A percentile compares a stretch with the other conserved stretches of the same genome.
Conservation (phyloP, 2,329 filamentous ascomycete genomes). For the Ophiobolus disseminans region DNA sequence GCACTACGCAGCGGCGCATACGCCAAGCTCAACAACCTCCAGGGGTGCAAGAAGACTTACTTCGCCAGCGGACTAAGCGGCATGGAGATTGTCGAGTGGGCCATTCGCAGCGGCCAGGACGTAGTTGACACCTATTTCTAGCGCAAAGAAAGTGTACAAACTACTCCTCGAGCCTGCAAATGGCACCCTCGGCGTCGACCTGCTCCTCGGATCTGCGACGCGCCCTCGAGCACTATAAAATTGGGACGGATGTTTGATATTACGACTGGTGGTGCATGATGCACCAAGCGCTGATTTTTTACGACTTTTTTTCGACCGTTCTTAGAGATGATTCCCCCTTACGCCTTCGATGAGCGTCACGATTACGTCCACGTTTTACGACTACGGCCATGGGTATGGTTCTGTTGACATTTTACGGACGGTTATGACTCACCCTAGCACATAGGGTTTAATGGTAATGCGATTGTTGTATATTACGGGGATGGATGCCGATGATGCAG, state of each 20-base stretch:
- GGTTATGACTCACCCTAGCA: neutral
- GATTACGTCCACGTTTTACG: conserved; percentile 25
- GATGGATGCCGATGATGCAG: too few species aligned
- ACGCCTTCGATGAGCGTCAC: conserved; percentile 39
- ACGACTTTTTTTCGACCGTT: conserved; percentile 22
- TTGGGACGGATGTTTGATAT: conserved; percentile 5
- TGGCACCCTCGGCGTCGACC: neutral
- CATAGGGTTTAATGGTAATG: neutral
- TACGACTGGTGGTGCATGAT: conserved; percentile 2
- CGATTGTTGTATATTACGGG: neutral
- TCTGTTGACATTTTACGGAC: neutral
- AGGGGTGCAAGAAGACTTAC: conserved; percentile 47
- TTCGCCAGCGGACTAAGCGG: conserved; percentile 47
- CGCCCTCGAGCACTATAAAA: neutral
- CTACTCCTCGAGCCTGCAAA: too few species aligned
- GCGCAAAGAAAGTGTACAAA: conserved; percentile 1
- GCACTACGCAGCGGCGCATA: conserved; percentile 39
- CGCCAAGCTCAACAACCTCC: conserved; percentile 40
- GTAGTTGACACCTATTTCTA: conserved; percentile 45
- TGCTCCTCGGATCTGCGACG: too few species aligned
- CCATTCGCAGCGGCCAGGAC: conserved; percentile 44
- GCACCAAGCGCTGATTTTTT: too few species aligned
- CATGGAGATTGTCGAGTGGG: conserved; percentile 50
- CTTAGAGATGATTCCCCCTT: conserved; percentile 30
- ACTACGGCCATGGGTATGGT: conserved; percentile 16